Evolutionary conservation across 2,329 filamentous ascomycete genomes (phyloP), one percentile per base, ranked within the genome.

Genomic region (Alternaria gaisen): DNA sequence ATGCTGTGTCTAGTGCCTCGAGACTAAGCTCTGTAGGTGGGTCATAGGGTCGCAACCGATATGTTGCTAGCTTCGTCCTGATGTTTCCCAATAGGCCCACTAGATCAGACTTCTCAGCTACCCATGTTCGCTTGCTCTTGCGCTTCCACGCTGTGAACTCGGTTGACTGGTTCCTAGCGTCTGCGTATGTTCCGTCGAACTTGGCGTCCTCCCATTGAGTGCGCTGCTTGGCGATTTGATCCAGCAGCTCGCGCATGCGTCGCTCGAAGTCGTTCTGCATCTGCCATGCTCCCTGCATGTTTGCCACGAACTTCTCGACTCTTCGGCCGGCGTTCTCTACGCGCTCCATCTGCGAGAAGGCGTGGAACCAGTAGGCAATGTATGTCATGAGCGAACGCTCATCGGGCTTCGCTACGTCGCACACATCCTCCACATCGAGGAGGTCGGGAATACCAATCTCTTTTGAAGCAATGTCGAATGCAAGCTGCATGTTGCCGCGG

Each of bases 291-390:
- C 95, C 95, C 77, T 97, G 93, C 95, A 99, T 98, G 79, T 95
- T 98, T 77, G 92, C 93, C 71, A 99, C 92, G 74, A 99, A 99
- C 80, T 99, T 99, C 82, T 99, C 95, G 5, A 99, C 95, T 69
- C 95, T 88, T 63, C 95, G 88, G 5, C 95, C 95, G 4, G 95
- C 95, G 77, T 99, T 99, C 80, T 99, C 95, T 9, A 99, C 95
- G 77, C 94, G 91, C 82, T 99, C 95, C 90, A 99, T 96, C 75
- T 98, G 94, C 30, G 94, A 98, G 79, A 99, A 99, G 71, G 95
- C 95, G 77, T 99, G 95, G 86, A 99, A 99, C 95, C 95, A 99
- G 83, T 99, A 99, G 66, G 95, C 95, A 72, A 99, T 99, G 80
- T 99, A 99, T 1, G 95, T 99, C 95, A 99, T 99, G 77, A 99